Evolutionary conservation across 2,329 filamentous ascomycete species (phyloP).

Genomic region (Ploettnerulaceae sp.): DNA sequence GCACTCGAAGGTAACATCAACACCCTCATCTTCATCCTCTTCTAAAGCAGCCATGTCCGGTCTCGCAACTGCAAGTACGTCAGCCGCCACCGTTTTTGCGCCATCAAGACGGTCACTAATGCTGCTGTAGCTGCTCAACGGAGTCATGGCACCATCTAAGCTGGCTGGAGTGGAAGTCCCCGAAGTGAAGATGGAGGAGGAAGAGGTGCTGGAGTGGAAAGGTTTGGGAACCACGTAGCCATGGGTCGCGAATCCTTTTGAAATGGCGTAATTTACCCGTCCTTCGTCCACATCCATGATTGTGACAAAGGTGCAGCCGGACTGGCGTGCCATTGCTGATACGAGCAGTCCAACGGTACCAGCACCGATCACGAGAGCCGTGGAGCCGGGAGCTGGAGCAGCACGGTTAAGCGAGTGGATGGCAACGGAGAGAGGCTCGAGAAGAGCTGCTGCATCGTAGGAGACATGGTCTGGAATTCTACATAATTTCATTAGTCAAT

Average conservation of each 20-base stretch:
- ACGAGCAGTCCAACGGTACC: conserved; percentile 60
- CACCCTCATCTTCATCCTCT: conserved; percentile 55
- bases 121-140: conserved; percentile 36
- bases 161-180: conserved; percentile 45
- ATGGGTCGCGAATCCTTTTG: conserved; percentile 54
- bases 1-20: conserved; percentile 70
- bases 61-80: conserved; percentile 41
- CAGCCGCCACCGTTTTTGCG: conserved; percentile 46
- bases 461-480: conserved; percentile 56
- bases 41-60: conserved; percentile 31
- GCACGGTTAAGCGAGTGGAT: conserved; percentile 58
- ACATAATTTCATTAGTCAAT: conserved; percentile 4
- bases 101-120: conserved; percentile 45
- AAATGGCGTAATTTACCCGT: conserved; percentile 55
- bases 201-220: conserved; percentile 41
- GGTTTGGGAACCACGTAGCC: conserved; percentile 49
- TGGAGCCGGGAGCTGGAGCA: conserved; percentile 46
- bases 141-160: conserved; percentile 35
- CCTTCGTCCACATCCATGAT: conserved; percentile 57
- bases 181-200: conserved; percentile 39
- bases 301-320: conserved; percentile 54
- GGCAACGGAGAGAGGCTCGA: conserved; percentile 58
- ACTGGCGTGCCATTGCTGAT: conserved; percentile 56
- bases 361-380: conserved; percentile 59
- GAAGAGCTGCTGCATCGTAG: conserved; percentile 54